Conservation (phyloP, 176 grass and related monocot genomes). For the Ampelocalamus luodianensis region DNA sequence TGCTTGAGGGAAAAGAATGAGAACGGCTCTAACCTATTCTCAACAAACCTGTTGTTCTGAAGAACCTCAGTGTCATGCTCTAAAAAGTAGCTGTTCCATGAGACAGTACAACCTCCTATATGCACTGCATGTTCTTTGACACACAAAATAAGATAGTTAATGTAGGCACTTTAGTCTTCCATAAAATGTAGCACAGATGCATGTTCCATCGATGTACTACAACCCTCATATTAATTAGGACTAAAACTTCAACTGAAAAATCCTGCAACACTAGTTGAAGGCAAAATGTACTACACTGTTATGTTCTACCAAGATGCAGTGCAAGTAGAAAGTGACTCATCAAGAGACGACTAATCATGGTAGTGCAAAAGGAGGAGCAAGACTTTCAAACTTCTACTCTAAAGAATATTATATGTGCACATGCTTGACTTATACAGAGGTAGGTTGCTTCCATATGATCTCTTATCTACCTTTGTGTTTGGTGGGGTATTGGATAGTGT, state of each 20-base stretch:
- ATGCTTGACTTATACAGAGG: not conserved
- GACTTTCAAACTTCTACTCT: constrained; percentile 11
- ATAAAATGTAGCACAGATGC: not conserved
- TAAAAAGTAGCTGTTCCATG: not conserved
- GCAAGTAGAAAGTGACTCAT: not conserved
- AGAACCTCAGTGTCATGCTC: not conserved
- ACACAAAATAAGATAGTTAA: not conserved
- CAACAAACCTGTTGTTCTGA: constrained; percentile 28
- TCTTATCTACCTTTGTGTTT: too few species aligned
- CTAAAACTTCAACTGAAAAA: constrained; percentile 1
- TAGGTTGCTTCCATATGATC: constrained; percentile 24
- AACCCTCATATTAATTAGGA: not conserved
- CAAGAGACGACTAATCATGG: constrained; percentile 27
- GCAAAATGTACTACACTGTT: not conserved
- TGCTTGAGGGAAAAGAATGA: constrained; percentile 37
- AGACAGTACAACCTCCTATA: constrained; percentile 21
- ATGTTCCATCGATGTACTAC: constrained; percentile 23
- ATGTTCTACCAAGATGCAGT: not conserved
- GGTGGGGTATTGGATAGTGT: too few species aligned
- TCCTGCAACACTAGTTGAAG: not conserved
- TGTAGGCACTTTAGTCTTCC: not conserved
- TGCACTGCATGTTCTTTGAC: constrained; percentile 28
- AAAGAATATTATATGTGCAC: constrained; percentile 32
- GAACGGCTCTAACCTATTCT: constrained; percentile 24
- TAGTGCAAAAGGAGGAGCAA: not conserved